Percentiles rank a stretch among this genome's conserved stretches.
Conservation (phyloP, 371 early-diverging fungal genomes). For the Nematocida sp. region DNA sequence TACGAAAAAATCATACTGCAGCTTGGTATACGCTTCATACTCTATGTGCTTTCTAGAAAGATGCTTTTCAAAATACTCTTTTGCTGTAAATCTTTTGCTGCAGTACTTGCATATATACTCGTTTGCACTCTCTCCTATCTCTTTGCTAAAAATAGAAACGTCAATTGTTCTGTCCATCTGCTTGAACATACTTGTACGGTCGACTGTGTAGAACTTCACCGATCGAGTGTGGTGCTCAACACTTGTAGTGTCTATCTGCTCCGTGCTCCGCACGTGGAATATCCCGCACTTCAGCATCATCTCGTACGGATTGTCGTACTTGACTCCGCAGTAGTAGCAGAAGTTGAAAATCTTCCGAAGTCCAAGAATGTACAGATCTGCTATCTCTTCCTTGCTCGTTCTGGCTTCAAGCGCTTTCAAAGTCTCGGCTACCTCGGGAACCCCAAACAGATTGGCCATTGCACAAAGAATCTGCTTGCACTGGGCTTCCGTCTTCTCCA, state of each 20-base stretch:
- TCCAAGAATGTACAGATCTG: conserved; percentile 34
- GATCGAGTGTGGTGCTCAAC: not conserved
- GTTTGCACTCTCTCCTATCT: not conserved
- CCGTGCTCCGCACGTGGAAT: conserved; percentile 14
- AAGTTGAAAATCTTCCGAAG: conserved; percentile 43
- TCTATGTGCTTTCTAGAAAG: conserved; percentile 27
- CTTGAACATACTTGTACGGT: not conserved
- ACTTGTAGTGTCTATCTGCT: conserved; percentile 14
- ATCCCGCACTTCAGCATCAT: conserved; percentile 30
- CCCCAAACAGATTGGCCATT: conserved; percentile 26
- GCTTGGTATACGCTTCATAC: conserved; percentile 17
- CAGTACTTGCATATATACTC: conserved; percentile 44
- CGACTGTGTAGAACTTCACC: not conserved
- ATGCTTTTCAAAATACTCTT: conserved; percentile 50
- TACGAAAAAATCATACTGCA: not conserved
- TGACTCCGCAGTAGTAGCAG: conserved; percentile 45
- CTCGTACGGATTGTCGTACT: conserved; percentile 41
- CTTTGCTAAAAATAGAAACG: conserved; percentile 3
- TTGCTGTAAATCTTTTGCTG: conserved; percentile 20
- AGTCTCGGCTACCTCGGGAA: conserved; percentile 31
- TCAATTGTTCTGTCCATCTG: not conserved
- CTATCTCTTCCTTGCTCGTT: not conserved
- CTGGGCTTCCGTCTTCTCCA: not conserved
- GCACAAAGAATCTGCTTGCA: conserved; percentile 15
- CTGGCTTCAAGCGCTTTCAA: conserved; percentile 4